phyloP scores from a whole-genome alignment of 768 basidiomycete genomes.

The Mycena vitilis region DNA sequence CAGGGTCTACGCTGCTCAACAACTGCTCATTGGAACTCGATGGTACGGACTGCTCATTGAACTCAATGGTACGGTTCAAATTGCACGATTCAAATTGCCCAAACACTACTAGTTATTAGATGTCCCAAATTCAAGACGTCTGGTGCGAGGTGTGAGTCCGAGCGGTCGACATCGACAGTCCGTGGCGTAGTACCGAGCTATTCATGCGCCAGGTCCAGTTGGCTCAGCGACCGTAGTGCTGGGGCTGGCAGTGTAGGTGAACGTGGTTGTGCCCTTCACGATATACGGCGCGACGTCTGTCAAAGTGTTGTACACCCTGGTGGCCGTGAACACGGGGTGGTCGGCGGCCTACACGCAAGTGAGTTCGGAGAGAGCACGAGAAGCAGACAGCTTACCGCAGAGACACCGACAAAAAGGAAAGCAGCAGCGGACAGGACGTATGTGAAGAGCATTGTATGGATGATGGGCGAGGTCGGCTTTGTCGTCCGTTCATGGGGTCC shows the following conservation, averaged over 20 bases:
- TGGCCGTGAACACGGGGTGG: constrained; percentile 14
- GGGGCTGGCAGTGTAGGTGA: background rate
- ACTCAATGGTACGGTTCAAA: too few species aligned
- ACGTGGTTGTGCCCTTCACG: constrained; percentile 3
- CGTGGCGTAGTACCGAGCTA: too few species aligned
- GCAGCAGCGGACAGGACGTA: constrained; percentile 3
- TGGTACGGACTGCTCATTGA: too few species aligned
- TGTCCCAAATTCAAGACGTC: too few species aligned
- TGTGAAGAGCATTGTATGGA: constrained; percentile 18
- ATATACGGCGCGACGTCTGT: constrained; percentile 20
- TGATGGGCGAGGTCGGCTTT: background rate
- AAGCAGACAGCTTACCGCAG: background rate
- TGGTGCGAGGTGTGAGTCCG: too few species aligned
- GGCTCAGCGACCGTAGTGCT: constrained; percentile 9
- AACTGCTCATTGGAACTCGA: too few species aligned
- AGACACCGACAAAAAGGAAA: background rate
- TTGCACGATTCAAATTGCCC: too few species aligned
- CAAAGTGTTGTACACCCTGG: constrained; percentile 16
- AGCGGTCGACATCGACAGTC: too few species aligned
- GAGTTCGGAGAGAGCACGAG: background rate
- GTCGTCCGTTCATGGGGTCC: background rate
- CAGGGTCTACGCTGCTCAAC: too few species aligned
- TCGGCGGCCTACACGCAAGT: background rate
- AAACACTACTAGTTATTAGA: too few species aligned
- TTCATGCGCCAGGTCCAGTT: constrained; percentile 17